Base-by-base conservation (phyloP, 257 asterid genomes). In the Ophiorrhiza pumila region DNA sequence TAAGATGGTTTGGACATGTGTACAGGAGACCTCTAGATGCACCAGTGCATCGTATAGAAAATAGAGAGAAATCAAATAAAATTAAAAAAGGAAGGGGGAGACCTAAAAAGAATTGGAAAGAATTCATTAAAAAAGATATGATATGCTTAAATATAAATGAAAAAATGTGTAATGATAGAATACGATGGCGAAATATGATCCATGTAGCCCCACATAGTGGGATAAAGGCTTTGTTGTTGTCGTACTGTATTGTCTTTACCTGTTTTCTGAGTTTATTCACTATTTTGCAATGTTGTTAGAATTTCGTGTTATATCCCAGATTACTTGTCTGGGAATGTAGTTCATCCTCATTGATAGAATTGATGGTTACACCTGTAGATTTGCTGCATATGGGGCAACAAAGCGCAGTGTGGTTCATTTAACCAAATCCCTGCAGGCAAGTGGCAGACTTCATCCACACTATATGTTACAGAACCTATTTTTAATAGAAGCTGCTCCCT, bases 381-480 rank as follows among this genome's bases (percentile, higher is more conserved):
- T 91, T 87, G 98, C 98, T 71, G 98, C 98, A 67, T 94, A 94
- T 80, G 98, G 98, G 53, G 98, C 98, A 64, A 91, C 98, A 47
- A 94, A 94, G 74, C 96, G 98, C 39, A 91, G 98, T 76, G 98
- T 91, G 76, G 98, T 91, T 80, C 98, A 93, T 87, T 88, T 93
- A 73, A 93, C 98, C 17, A 93, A 93, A 86, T 93, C 98, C 55
- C 80, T 93, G 68, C 97, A 93, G 96, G 98, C 81, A 82, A 75
- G 89, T 80, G 43, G 47, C 63, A 68, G 47, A 49, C 71, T 69
- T 47, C 17, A 39, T 37, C 37, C 12, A 20, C 34, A 32, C 35
- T 68, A 50, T 27, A 15, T 79, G 27, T 58, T 25, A 27, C 65
- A 22, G 34, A 10, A 35, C 6, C 18, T 18, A 4, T 11, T 29